Evolutionary conservation across 2,329 filamentous ascomycete species (phyloP).

Genomic region (Fusarium sp.): DNA sequence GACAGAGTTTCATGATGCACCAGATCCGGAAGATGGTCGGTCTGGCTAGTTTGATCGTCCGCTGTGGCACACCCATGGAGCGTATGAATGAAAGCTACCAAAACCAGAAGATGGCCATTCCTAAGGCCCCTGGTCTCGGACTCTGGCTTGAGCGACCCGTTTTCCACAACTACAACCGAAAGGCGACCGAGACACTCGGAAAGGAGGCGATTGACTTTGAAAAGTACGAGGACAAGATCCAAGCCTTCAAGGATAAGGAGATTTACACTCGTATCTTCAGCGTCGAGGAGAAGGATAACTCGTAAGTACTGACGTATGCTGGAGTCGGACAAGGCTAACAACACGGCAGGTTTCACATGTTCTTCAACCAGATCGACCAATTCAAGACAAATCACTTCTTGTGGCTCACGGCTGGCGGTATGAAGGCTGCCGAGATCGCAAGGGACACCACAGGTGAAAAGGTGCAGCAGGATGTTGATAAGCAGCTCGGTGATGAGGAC

Average conservation of each 20-base stretch:
- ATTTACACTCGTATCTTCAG: slow-evolving; percentile 94
- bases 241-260: slow-evolving; percentile 88
- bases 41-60: slow-evolving; percentile 85
- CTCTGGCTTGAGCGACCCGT: slow-evolving; percentile 90
- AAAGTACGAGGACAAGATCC: slow-evolving; percentile 80
- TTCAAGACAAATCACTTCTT: slow-evolving; percentile 78
- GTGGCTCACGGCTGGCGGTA: slow-evolving; percentile 77
- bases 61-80: slow-evolving; percentile 80
- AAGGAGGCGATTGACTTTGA: slow-evolving; percentile 81
- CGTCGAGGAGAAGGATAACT: slow-evolving; percentile 87
- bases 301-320: slow-evolving; percentile 67
- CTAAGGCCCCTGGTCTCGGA: slow-evolving; percentile 91
- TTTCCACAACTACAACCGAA: slow-evolving; percentile 88
- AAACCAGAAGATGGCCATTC: slow-evolving; percentile 81
- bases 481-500: slow-evolving; percentile 64
- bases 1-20: slow-evolving; percentile 99
- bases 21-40: slow-evolving; percentile 99
- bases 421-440: slow-evolving; percentile 65
- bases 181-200: slow-evolving; percentile 71
- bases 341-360: slow-evolving; percentile 72
- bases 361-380: slow-evolving; percentile 83
- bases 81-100: slow-evolving; percentile 82
- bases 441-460: slow-evolving; percentile 48
- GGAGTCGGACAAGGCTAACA: slow-evolving; percentile 22
- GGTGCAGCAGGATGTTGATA: slow-evolving; percentile 56